A percentile compares a stretch with the other conserved stretches of the same genome.
phyloP scores from a whole-genome alignment of 768 basidiomycete genomes.

The Rhizopogon roseolus region DNA sequence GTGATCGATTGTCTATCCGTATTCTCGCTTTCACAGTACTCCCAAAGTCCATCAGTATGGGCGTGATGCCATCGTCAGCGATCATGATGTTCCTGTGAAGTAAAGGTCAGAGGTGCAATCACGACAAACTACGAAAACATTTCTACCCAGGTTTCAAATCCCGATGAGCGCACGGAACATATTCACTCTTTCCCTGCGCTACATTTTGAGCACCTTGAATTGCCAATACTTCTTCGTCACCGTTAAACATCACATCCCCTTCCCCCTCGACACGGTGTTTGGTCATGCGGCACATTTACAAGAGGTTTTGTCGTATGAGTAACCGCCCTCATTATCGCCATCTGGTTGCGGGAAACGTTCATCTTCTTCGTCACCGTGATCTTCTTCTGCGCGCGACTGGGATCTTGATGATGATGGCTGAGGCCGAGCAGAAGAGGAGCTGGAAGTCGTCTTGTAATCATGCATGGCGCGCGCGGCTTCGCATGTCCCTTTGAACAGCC shows the following conservation, averaged over 20 bases:
- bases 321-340: constrained; percentile 68
- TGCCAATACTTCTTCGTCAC: constrained; percentile 63
- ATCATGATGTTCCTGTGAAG: constrained; percentile 87
- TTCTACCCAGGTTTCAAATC: constrained; percentile 94
- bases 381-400: constrained; percentile 15
- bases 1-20: constrained; percentile 72
- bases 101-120: constrained; percentile 2
- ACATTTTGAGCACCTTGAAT: constrained; percentile 35
- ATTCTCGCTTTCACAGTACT: constrained; percentile 86
- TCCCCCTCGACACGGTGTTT: constrained; percentile 47
- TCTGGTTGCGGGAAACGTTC: constrained; percentile 74
- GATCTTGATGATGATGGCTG: constrained; percentile 18
- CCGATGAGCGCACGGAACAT: constrained; percentile 91
- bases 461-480: constrained; percentile 95
- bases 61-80: constrained; percentile 76
- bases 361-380: constrained; percentile 49
- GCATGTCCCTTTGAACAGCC: constrained; percentile 91
- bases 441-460: constrained; percentile 58
- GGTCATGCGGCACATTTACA: constrained; percentile 55
- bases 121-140: not conserved
- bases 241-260: constrained; percentile 69
- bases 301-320: constrained; percentile 53
- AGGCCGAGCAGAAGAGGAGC: constrained; percentile 16
- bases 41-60: constrained; percentile 98
- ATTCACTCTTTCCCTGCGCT: constrained; percentile 38